phyloP scores from a whole-genome alignment of 2,329 filamentous ascomycete genomes.

The Colletotrichum salicis region DNA sequence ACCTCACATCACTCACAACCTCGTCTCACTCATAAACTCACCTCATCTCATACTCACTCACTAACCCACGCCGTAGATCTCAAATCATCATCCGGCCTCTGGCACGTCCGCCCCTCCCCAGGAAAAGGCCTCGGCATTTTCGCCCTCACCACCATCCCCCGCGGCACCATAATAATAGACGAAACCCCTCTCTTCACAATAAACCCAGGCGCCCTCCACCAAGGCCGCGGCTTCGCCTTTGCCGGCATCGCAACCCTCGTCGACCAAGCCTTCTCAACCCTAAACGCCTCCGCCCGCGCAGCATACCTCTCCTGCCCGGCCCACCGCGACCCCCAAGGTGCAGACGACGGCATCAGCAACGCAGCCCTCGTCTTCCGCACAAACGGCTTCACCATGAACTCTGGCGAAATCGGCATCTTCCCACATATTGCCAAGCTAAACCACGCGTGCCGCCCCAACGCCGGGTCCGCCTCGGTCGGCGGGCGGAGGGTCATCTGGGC shows the following conservation, averaged over 20 bases:
- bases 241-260: conserved; percentile 47
- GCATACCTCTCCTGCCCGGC: conserved; percentile 44
- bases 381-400: conserved; percentile 50
- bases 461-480: conserved; percentile 41
- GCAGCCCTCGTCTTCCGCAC: conserved; percentile 50
- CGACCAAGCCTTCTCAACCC: conserved; percentile 36
- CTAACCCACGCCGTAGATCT: conserved; percentile 12
- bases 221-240: conserved; percentile 45
- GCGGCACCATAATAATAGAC: conserved; percentile 51
- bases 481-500: conserved; percentile 49
- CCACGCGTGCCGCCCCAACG: conserved; percentile 52
- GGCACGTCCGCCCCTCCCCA: conserved; percentile 43
- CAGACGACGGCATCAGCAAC: conserved; percentile 38
- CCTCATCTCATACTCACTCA: not conserved
- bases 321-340: conserved; percentile 38
- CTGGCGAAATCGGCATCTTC: conserved; percentile 46
- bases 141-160: conserved; percentile 46
- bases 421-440: conserved; percentile 50
- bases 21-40: not conserved
- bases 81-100: conserved; percentile 35
- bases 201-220: conserved; percentile 41
- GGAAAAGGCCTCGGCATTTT: conserved; percentile 55
- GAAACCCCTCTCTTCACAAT: conserved; percentile 50
- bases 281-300: conserved; percentile 40
- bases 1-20: too few species aligned